Evolutionary conservation across 441 rosid genomes (phyloP), one percentile per base, ranked within the genome.

Genomic region (Biscutella auriculata): DNA sequence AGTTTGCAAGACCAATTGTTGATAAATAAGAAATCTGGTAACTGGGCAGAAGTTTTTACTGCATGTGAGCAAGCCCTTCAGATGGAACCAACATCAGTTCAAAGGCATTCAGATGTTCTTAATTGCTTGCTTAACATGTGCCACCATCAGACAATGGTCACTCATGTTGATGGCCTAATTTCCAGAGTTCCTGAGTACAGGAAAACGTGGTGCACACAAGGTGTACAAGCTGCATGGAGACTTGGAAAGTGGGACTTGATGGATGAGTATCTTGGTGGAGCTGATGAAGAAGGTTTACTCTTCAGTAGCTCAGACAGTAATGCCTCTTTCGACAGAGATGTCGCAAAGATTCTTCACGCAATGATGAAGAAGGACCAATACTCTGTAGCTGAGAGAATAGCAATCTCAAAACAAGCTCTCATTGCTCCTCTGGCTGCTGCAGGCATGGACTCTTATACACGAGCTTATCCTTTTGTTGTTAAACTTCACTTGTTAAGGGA

Each of bases 381-480:
- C 63, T 80, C 79, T 35, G 95, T 94, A 62, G 82, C 79, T 56
- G 90, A 88, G 82, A 83, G 78, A 81, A 81, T 90, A 68, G 90
- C 90, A 36, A 60, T 78, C 28, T 94, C 97, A 45, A 94, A 84
- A 79, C 97, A 94, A 77, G 84, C 95, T 60, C 77, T 90, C 28
- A 94, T 94, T 82, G 97, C 97, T 70, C 97, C 96, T 71, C 82
- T 94, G 68, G 97, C 97, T 75, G 99, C 99, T 59, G 99, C 99
- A 14, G 99, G 99, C 69, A 95, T 95, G 99, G 99, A 95, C 71
- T 90, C 99, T 15, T 90, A 88, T 57, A 75, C 73, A 35, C 84
- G 97, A 59, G 97, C 97, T 60, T 95, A 94, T 74, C 99, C 99
- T 15, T 79, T 81, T 75, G 82, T 83, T 53, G 97, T 88, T 57